These are phyloP conservation scores for Herpetospermum pedunculosum DNA, from an alignment of 306 rosid species.

Conservation along the genomic window DNA sequence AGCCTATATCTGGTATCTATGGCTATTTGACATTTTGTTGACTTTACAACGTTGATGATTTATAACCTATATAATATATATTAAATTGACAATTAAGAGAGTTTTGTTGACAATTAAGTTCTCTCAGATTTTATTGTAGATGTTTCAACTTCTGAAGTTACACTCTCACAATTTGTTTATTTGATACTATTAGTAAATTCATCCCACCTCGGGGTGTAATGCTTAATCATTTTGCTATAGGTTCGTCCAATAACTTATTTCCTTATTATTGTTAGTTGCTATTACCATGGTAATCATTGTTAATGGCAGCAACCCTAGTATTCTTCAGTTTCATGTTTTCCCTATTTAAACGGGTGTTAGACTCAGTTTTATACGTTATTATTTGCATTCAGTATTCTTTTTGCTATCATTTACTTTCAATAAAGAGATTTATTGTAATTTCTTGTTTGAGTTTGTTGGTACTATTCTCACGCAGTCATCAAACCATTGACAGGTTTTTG, in stretches of 20 bases:
- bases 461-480: slow-evolving; percentile 6
- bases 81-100: not conserved
- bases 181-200: not conserved
- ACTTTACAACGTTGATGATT: not conserved
- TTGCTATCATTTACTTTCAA: not conserved
- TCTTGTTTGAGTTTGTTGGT: not conserved
- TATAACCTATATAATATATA: not conserved
- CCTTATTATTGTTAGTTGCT: not conserved
- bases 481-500: slow-evolving; percentile 54
- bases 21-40: not conserved
- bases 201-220: not conserved
- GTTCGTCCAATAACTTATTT: not conserved
- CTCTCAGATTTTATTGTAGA: not conserved
- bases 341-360: not conserved
- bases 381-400: not conserved
- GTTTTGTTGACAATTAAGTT: not conserved
- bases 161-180: not conserved
- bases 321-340: not conserved
- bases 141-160: not conserved
- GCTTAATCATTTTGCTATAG: not conserved
- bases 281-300: not conserved
- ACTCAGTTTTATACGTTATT: not conserved
- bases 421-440: not conserved
- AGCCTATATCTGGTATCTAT: not conserved
- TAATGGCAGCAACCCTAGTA: not conserved